Evolutionary conservation across 148 eudicot species (phyloP), one percentile per base, ranked within the genome.

Genomic region (Spergularia marina): DNA sequence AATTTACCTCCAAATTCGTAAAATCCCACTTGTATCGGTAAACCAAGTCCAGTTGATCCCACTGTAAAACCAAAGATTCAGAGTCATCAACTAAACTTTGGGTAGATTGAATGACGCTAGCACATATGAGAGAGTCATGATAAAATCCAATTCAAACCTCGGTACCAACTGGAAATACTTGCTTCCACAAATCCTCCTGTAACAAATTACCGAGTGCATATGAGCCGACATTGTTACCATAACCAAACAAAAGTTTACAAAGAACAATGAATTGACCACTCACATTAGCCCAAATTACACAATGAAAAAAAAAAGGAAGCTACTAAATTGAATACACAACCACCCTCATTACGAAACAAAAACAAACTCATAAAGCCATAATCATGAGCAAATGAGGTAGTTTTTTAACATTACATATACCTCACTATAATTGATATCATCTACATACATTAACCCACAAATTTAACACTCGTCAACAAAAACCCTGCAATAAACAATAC

Each of bases 131-230:
- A 36, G 55, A 34, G 41, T 12, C 53, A 13, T 18, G 17, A 61
- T 14, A 9, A 68, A 61, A 71, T n/a, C 4, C 12, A 44, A n/a
- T 71, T 17, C 86, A 78, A 52, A 92, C 99, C 99, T 96, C 99
- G 6, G 98, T 96, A 56, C 99, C 99, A 70, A 96, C 97, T n/a
- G 99, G 99, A 71, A 96, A 92, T 52, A 88, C 89, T 88, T 96
- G 86, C 81, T 91, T 84, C 99, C 98, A 96, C 59, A 96, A 80
- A 75, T 96, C 99, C 84, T 96, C 98, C 99, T 96, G 89, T 86
- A 77, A 81, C 11, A 41, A 17, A 69, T 53, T 12, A 30, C 10
- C 25, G 52, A 62, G 40, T 39, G 3, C 7, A 30, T 14, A 3
- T 21, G 36, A 36, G 41, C 6, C 18, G 18, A 12, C 34, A 34